A percentile compares a stretch with the other conserved stretches of the same genome.
Evolutionary conservation across 768 basidiomycete species (phyloP).

Genomic region (Pleurotus eryngii): DNA sequence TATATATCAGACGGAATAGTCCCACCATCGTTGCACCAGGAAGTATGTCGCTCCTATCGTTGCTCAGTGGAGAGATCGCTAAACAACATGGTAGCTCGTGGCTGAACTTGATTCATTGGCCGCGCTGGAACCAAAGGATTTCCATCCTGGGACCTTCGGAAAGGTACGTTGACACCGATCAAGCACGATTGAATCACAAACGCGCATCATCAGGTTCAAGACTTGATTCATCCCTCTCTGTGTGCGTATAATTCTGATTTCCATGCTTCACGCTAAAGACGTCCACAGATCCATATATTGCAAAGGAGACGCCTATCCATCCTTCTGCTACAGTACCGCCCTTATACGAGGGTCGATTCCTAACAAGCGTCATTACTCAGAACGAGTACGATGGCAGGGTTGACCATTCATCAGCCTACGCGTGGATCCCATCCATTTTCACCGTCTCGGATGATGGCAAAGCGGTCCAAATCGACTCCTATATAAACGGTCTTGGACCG

Average conservation of each 20-base stretch:
- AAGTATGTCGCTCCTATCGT: conserved; percentile 3
- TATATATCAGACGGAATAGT: conserved; percentile 11
- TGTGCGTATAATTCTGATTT: no score
- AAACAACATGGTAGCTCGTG: conserved; percentile 6
- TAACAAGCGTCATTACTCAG: background rate
- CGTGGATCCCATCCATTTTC: conserved; percentile 16
- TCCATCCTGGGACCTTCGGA: conserved; percentile 14
- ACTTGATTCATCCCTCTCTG: conserved; percentile 16
- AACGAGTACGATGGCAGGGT: background rate
- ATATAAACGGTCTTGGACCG: conserved; percentile 17
- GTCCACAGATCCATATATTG: conserved; percentile 10
- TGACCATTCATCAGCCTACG: conserved; percentile 6
- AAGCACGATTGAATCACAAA: background rate
- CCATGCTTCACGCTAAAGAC: no score
- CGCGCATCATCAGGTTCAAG: conserved; percentile 12
- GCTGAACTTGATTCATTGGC: conserved; percentile 13
- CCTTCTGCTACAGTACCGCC: background rate
- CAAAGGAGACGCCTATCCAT: background rate
- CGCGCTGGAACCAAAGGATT: conserved; percentile 12
- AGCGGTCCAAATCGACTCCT: conserved; percentile 11
- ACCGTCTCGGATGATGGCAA: conserved; percentile 10
- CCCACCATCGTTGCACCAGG: conserved; percentile 12
- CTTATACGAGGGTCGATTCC: background rate
- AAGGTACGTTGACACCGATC: background rate
- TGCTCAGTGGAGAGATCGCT: background rate